phyloP scores from a whole-genome alignment of 441 rosid genomes.

The Gossypium lobatum region DNA sequence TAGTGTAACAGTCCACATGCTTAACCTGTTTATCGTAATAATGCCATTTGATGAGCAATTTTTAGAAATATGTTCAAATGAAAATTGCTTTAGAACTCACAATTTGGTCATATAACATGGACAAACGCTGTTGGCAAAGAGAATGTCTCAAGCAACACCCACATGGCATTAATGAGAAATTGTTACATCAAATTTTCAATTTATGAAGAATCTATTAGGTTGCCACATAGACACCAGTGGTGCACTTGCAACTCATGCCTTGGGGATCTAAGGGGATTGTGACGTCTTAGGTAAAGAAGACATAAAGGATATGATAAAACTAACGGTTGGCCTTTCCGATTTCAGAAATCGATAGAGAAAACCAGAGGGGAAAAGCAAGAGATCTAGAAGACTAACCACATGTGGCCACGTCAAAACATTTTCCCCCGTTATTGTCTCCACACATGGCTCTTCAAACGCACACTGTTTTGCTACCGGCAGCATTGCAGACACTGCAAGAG shows the following conservation, averaged over 20 bases:
- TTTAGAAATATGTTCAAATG: background rate
- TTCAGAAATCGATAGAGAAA: background rate
- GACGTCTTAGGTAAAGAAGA: background rate
- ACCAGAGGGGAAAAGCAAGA: background rate
- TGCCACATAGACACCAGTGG: background rate
- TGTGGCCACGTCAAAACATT: constrained; percentile 97
- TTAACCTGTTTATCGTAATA: constrained; percentile 55
- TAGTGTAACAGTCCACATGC: constrained; percentile 75
- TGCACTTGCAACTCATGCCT: background rate
- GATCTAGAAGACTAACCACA: constrained; percentile 51
- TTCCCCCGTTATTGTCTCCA: constrained; percentile 85
- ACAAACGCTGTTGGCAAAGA: background rate
- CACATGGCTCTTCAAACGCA: constrained; percentile 94
- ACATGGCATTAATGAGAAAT: background rate
- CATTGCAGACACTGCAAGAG: constrained; percentile 90
- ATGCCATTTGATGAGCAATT: background rate
- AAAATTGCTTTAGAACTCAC: background rate
- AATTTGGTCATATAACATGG: background rate
- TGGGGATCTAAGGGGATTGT: background rate
- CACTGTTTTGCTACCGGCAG: constrained; percentile 89
- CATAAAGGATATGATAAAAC: background rate
- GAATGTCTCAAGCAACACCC: background rate
- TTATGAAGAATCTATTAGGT: background rate
- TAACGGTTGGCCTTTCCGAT: background rate
- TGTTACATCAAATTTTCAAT: constrained; percentile 4